Evolutionary conservation across 2,329 filamentous ascomycete species (phyloP), one percentile per base, ranked within the genome.

Genomic region (Fusarium nelsonii): DNA sequence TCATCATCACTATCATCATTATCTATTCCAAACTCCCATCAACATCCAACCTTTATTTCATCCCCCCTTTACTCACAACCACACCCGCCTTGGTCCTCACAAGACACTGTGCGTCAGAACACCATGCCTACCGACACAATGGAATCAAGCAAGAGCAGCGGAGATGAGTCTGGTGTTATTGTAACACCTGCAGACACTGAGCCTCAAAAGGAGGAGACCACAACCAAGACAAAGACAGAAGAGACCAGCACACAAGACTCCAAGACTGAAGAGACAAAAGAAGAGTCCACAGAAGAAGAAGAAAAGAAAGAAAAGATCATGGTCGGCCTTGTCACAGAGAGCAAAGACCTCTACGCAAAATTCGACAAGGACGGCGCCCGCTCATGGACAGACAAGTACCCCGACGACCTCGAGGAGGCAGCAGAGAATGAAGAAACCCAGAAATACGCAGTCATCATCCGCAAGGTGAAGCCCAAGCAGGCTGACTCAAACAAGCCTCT

Each of bases 361-460:
- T 76, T 69, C 23, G 86, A 88, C 72, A 78, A 82, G 12, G 78
- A 82, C 45, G 86, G 85, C 11, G 78, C 82, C 34, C 79, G 81
- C 62, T 84, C 84, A 43, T 90, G 87, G 88, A 83, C 84, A 9
- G 83, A 85, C 55, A 83, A 85, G 60, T 81, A 83, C 30, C 87
- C 88, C 2, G 80, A 85, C 48, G 84, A 88, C 65, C 78, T 87
- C 5, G 81, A 84, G 45, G 84, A 86, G 52, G 83, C 87, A 0
- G 87, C 84, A 6, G 89, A 91, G 73, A 87, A 89, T 67, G 84
- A 85, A 18, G 83, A 88, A 68, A 90, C 87, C 2, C 84, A 84
- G 36, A 87, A 87, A 67, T 91, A 85, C 73, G 88, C 89, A 3
- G 80, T 90, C 49, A 79, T 90, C 30, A 83, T 88, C 2, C 85